Evolutionary conservation across 805 yeast genomes (phyloP), one percentile per base, ranked within the genome.

Genomic region (Dipodascus albidus): DNA sequence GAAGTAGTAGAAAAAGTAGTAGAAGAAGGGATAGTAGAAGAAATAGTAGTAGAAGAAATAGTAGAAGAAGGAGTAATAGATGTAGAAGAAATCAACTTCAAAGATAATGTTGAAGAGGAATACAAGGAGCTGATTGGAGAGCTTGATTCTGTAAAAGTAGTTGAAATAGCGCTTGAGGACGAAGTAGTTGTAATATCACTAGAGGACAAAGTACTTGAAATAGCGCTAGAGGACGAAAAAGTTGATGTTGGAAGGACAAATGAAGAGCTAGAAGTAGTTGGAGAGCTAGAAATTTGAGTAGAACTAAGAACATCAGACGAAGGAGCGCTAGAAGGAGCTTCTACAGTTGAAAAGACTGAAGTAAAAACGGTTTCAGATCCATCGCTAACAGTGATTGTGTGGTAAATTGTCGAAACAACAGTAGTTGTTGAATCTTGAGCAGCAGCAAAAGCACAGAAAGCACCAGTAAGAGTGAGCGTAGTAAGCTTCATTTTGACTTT

Each of bases 201-300:
- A 47, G 52, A 50, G 51, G 21, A n/a, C n/a, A n/a, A 19, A 50
- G 35, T 41, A 15, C 31, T 47, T 35, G 52, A 49, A 22, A 50
- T 47, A 49, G 52, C 31, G 50, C 48, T 47, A 49, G 52, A 49
- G 50, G 50, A 9, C 9, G 23, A 44, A 19, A 22, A 64, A 48
- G 50, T 20, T 41, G 48, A 41, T n/a, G 50, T 20, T n/a, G 48
- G 48, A 48, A 48, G 24, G 50, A 41, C 50, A 38, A 48, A 48
- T 41, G 48, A 41, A 41, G 19, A 49, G 49, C 52, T 47, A 41
- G 52, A 49, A 47, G 50, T 47, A 41, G 52, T 35, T 8, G 50
- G 8, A 49, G 52, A 49, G n/a, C 52, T 47, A 49, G 52, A 49
- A 27, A 50, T 47, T 35, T 50, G 27, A 27, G 50, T 50, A 49